Evolutionary conservation across 371 early-diverging fungal species (phyloP), one percentile per base, ranked within the genome.

Genomic region (Nematocida parisii): DNA sequence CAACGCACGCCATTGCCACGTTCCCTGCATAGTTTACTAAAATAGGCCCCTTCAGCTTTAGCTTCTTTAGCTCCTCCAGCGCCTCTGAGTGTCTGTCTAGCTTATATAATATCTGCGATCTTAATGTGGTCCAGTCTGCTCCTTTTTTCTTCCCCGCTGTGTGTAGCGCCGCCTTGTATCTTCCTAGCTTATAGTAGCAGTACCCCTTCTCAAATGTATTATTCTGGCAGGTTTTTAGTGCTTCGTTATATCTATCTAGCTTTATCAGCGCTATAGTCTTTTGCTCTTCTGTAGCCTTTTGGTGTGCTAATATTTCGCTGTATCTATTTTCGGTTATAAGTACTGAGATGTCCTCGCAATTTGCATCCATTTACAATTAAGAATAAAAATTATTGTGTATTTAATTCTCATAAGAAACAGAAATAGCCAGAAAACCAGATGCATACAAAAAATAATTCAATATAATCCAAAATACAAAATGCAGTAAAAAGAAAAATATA

Each of bases 101-200:
- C 39, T 45, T 42, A 56, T 64, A 74, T 40, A 45, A 66, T 61
- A 57, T 61, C 56, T 74, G 74, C 66, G 61, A 66, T 57, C 74
- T 74, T 7, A 74, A 50, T 5, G 55, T n/a, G 27, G 39, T 56
- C 74, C 74, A 74, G 15, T 46, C 40, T 24, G 40, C 44, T 18
- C 66, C 62, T 39, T 74, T 46, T 56, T 74, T 74, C 13, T 57
- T 62, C 55, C 55, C 66, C 2, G 74, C 74, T 1, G 74, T 74
- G n/a, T 74, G 39, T 42, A 74, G 40, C 33, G 61, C 58, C 1
- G 33, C 13, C 66, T 66, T 46, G 74, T 64, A 74, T 54, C 66
- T 74, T 55, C 39, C 61, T 66, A 74, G 45, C 66, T 66, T 74
- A 66, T 74, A 74, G 55, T 66, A 74, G 56, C 74, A 74, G 66